phyloP scores from a whole-genome alignment of 23 red algal species.

The Gracilaria caudata region DNA sequence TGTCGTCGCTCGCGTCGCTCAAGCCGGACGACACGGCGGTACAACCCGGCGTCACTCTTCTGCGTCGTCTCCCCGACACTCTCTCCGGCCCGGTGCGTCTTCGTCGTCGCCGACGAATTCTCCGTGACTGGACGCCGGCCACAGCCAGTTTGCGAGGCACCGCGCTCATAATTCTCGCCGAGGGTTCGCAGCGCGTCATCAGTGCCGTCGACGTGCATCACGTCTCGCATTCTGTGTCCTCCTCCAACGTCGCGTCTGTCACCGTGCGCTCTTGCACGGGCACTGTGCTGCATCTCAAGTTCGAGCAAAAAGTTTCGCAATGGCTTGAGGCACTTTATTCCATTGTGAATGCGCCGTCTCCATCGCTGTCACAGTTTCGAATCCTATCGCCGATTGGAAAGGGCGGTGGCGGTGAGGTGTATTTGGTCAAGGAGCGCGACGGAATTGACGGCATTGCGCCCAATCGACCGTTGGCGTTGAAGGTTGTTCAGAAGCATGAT shows the following conservation, averaged over 20 bases:
- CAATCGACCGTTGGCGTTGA: constrained; percentile 47
- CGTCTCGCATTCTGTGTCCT: background rate
- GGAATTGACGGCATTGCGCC: background rate
- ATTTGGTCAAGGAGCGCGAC: constrained; percentile 14
- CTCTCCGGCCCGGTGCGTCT: constrained; percentile 37
- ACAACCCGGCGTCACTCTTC: constrained; percentile 17
- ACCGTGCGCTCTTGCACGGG: constrained; percentile 17
- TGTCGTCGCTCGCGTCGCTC: constrained; percentile 2
- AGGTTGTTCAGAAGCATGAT: constrained; percentile 68
- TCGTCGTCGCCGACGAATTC: constrained; percentile 1
- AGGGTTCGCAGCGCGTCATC: background rate
- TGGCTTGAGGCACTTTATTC: constrained; percentile 9
- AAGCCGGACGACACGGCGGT: constrained; percentile 13
- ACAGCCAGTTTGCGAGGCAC: constrained; percentile 33
- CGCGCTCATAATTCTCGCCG: constrained; percentile 33
- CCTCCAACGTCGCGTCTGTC: background rate
- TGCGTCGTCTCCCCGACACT: constrained; percentile 28
- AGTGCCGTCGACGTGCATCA: constrained; percentile 16
- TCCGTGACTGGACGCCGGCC: constrained; percentile 13
- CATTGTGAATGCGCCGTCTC: background rate
- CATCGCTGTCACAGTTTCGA: constrained; percentile 54
- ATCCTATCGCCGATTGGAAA: constrained; percentile 72
- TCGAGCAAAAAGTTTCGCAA: background rate
- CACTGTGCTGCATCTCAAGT: background rate
- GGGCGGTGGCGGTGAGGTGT: constrained; percentile 78